Percentiles rank a stretch among this genome's conserved stretches.
Conservation (phyloP, 176 grass and related monocot genomes). For the Calamus simplicifolius region DNA sequence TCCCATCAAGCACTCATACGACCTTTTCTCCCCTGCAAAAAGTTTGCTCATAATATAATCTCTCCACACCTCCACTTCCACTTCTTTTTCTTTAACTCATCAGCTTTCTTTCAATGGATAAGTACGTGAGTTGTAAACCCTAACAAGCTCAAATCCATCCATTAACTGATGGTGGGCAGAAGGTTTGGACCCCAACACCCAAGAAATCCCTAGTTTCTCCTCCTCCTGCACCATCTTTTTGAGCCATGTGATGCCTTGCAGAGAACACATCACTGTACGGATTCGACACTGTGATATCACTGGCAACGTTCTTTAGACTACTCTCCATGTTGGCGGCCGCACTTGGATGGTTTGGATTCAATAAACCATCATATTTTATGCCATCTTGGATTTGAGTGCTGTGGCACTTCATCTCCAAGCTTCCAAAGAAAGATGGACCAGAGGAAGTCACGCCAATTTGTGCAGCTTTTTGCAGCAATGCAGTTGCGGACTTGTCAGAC, state of each 20-base stretch:
- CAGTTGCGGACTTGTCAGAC: not conserved
- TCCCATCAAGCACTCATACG: too few relatives aligned
- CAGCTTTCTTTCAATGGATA: too few relatives aligned
- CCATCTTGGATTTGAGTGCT: not conserved
- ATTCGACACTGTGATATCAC: not conserved
- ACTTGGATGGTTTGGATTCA: not conserved
- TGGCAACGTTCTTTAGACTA: too few relatives aligned
- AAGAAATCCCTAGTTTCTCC: slow-evolving; percentile 18
- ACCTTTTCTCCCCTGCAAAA: too few relatives aligned
- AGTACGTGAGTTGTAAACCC: too few relatives aligned
- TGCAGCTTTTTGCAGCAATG: slow-evolving; percentile 4
- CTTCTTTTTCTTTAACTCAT: too few relatives aligned
- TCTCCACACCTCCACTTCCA: too few relatives aligned
- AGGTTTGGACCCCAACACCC: not conserved
- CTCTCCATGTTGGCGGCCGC: too few relatives aligned
- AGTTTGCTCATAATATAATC: too few relatives aligned
- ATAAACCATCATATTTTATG: not conserved
- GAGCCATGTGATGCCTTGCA: not conserved
- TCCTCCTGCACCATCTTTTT: not conserved
- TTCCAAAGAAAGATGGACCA: not conserved
- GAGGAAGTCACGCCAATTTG: not conserved
- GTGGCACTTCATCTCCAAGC: slow-evolving; percentile 1
- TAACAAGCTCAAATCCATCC: slow-evolving; percentile 1
- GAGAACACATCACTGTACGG: too few relatives aligned
- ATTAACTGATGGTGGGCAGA: slow-evolving; percentile 1